Conservation (phyloP, 2,329 filamentous ascomycete species). For the Diaporthe citriasiana region DNA sequence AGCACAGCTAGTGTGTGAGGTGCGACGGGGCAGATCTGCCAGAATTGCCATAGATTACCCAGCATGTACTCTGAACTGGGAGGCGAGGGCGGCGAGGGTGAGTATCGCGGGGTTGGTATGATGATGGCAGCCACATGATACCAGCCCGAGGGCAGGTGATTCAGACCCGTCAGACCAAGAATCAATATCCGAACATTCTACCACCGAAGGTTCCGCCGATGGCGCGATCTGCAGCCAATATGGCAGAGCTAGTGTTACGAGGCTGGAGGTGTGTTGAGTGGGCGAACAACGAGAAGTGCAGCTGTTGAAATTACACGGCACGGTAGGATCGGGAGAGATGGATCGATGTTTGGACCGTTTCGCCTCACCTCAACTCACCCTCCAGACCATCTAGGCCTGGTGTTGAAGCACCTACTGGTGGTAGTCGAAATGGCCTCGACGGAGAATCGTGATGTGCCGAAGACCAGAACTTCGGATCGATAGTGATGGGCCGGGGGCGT, state of each 20-base stretch:
- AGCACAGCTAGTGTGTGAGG: conserved; percentile 5
- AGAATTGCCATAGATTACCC: conserved; percentile 23
- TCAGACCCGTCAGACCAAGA: conserved; percentile 20
- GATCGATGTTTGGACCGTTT: conserved; percentile 24
- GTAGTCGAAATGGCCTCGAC: neutral
- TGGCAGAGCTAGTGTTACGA: conserved; percentile 22
- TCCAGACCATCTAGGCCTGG: conserved; percentile 12
- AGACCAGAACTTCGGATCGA: conserved; percentile 2
- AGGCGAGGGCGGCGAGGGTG: neutral
- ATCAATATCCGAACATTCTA: neutral
- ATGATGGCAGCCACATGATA: conserved; percentile 24
- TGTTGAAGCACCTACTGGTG: neutral
- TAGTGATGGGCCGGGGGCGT: conserved; percentile 3
- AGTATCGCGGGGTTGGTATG: neutral
- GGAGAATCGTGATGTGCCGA: conserved; percentile 23
- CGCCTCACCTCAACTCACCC: conserved; percentile 9
- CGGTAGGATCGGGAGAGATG: neutral
- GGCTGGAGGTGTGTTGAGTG: neutral
- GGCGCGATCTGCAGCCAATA: conserved; percentile 14
- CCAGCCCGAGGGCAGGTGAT: conserved; percentile 23
- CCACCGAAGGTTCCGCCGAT: neutral
- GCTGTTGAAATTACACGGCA: neutral
- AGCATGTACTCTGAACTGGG: neutral
- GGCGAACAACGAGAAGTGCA: neutral
- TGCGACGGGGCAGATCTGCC: neutral